Percentiles rank a stretch among this genome's conserved stretches.
Evolutionary conservation across 352 stramenopile species (phyloP).

Genomic region (Phytophthora cactorum): DNA sequence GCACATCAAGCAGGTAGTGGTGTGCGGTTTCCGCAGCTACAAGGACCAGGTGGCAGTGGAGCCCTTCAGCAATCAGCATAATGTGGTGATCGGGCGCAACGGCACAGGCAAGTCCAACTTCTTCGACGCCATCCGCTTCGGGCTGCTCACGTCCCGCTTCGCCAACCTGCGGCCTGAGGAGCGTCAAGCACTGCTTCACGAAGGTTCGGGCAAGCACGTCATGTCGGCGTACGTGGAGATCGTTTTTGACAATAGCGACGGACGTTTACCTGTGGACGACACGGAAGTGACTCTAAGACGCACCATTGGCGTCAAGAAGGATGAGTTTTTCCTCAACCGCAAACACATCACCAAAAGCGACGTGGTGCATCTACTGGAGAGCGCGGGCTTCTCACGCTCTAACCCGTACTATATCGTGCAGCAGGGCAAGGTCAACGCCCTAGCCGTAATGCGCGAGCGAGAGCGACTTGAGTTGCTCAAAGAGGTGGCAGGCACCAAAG

Average conservation of each 20-base stretch:
- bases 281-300: slow-evolving; percentile 96
- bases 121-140: slow-evolving; percentile 99
- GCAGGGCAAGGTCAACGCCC: slow-evolving; percentile 98
- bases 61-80: slow-evolving; percentile 94
- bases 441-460: slow-evolving; percentile 98
- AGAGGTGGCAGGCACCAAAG: slow-evolving; percentile 97
- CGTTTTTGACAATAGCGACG: slow-evolving; percentile 99
- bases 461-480: slow-evolving; percentile 98
- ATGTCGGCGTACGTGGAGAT: slow-evolving; percentile 99
- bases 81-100: slow-evolving; percentile 99
- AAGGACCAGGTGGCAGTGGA: slow-evolving; percentile 91
- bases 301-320: slow-evolving; percentile 99
- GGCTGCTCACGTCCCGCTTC: slow-evolving; percentile 94
- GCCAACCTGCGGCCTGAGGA: slow-evolving; percentile 93
- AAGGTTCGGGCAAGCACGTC: slow-evolving; percentile 94
- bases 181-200: slow-evolving; percentile 95
- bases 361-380: slow-evolving; percentile 98
- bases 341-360: slow-evolving; percentile 98
- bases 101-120: slow-evolving; percentile 98
- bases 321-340: slow-evolving; percentile 99
- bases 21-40: slow-evolving; percentile 96
- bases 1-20: slow-evolving; percentile 97
- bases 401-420: slow-evolving; percentile 99
- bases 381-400: slow-evolving; percentile 97
- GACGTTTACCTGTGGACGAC: slow-evolving; percentile 92